Evolutionary conservation across 169 alveolate genomes (phyloP), one percentile per base, ranked within the genome.

Genomic region (Plasmodium knowlesi): DNA sequence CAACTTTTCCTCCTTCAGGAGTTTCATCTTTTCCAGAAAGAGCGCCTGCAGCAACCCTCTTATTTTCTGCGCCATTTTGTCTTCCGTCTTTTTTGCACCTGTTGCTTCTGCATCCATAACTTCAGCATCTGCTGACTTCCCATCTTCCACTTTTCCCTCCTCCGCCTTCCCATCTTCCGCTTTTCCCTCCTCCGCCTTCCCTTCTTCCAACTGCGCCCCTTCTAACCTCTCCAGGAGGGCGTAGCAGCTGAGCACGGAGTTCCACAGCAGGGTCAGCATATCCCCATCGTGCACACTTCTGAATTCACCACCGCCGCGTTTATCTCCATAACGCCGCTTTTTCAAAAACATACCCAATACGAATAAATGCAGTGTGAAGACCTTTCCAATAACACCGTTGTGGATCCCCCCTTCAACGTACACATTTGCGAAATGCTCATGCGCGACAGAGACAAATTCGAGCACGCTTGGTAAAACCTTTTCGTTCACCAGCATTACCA

Each of bases 1-100:
- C 53, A 91, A 61, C 73, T 91, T 91, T 71, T 91, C 92, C 14
- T 82, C 84, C 39, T 28, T 71, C 57, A 91, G 78, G 34, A 91
- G 73, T 12, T 82, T 53, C 70, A 91, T 82, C 61, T 91, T 91
- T 76, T 82, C 22, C n/a, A 91, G 57, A 57, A 71, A 91, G 19
- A 70, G 16, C n/a, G 71, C 30, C 61, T 71, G 73, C 78, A 82
- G 50, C 46, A 82, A 61, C 6, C 39, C 5, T 25, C 71, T 91
- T 34, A 91, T 53, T 19, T 91, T 82, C 22, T 41, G 73, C 41
- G 83, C 54, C 16, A 91, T 25, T 8, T 91, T 71, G 53, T 41
- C 3, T 50, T 50, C 25, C n/a, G 9, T 3, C 61, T 1, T 16
- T 0, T 50, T 16, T 16, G 61, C 61, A 0, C 1, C 34, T 67